Conservation (phyloP, 805 yeast species). For the Yamadazyma tumulicola region DNA sequence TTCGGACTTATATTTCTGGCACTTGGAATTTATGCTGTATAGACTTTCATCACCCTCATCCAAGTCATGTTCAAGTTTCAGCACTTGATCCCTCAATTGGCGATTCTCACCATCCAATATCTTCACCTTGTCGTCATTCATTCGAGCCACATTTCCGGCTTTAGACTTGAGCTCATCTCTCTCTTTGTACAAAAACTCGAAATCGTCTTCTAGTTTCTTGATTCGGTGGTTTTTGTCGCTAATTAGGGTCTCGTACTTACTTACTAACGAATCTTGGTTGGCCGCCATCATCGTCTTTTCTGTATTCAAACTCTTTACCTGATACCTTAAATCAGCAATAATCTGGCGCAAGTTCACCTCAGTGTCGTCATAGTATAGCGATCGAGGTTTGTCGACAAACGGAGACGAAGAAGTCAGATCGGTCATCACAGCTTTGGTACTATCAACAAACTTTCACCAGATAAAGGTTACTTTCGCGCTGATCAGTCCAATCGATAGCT, state of each 20-base stretch:
- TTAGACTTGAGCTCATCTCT: conserved; percentile 31
- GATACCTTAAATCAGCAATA: conserved; percentile 29
- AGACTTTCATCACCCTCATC: conserved; percentile 10
- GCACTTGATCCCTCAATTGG: conserved; percentile 18
- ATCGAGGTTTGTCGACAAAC: conserved; percentile 23
- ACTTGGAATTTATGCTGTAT: conserved; percentile 13
- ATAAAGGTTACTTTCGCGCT: background rate
- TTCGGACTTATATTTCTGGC: conserved; percentile 28
- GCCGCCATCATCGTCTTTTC: conserved; percentile 32
- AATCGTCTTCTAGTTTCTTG: conserved; percentile 29
- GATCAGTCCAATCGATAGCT: background rate
- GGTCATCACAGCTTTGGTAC: too few relatives aligned
- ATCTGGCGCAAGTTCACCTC: conserved; percentile 15
- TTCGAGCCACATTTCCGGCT: conserved; percentile 26
- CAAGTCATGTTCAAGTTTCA: conserved; percentile 4
- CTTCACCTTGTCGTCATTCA: conserved; percentile 16
- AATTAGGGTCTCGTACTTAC: conserved; percentile 26
- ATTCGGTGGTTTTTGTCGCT: conserved; percentile 30
- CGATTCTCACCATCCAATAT: conserved; percentile 18
- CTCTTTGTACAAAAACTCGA: conserved; percentile 34
- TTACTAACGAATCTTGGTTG: conserved; percentile 21
- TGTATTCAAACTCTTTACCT: conserved; percentile 26
- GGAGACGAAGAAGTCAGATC: conserved; percentile 19
- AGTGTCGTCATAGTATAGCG: conserved; percentile 10
- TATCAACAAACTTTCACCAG: too few relatives aligned